These are phyloP conservation scores for Lavandula angustifolia DNA, from an alignment of 257 asterid genomes.

Conservation along the genomic window DNA sequence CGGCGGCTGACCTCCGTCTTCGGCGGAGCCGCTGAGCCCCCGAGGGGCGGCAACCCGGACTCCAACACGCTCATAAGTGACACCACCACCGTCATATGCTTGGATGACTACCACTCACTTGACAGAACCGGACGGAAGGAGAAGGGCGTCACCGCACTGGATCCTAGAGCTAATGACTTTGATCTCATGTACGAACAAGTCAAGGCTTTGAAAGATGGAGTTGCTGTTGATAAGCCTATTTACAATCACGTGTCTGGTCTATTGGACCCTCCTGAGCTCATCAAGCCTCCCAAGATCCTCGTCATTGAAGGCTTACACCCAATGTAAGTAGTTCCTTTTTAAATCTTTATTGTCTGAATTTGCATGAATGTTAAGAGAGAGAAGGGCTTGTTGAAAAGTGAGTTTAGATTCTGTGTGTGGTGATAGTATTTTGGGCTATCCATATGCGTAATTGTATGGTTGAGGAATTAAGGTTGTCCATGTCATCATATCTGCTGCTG, in stretches of 20 bases:
- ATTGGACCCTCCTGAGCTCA: constrained; percentile 85
- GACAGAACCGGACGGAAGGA: constrained; percentile 89
- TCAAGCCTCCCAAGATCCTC: constrained; percentile 91
- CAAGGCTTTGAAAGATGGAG: constrained; percentile 73
- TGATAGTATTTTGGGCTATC: constrained; percentile 25
- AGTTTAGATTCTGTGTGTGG: background rate
- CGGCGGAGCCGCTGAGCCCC: constrained; percentile 98
- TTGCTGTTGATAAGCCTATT: constrained; percentile 75
- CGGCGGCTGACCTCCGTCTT: constrained; percentile 91
- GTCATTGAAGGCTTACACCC: constrained; percentile 98
- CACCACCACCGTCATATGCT: constrained; percentile 81
- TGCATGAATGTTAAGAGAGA: background rate
- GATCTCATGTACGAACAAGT: constrained; percentile 95
- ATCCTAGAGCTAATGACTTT: constrained; percentile 83
- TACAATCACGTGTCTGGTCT: constrained; percentile 88
- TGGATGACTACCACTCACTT: constrained; percentile 93
- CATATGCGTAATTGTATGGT: constrained; percentile 41
- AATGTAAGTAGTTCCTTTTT: constrained; percentile 57
- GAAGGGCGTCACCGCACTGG: constrained; percentile 94
- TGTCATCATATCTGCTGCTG: constrained; percentile 36
- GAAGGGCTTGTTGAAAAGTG: no score
- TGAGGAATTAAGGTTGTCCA: constrained; percentile 59
- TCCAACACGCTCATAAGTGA: constrained; percentile 92
- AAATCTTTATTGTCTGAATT: no score
- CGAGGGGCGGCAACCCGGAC: constrained; percentile 93